Conservation (phyloP, 2,329 filamentous ascomycete genomes). For the Seiridium unicorne region DNA sequence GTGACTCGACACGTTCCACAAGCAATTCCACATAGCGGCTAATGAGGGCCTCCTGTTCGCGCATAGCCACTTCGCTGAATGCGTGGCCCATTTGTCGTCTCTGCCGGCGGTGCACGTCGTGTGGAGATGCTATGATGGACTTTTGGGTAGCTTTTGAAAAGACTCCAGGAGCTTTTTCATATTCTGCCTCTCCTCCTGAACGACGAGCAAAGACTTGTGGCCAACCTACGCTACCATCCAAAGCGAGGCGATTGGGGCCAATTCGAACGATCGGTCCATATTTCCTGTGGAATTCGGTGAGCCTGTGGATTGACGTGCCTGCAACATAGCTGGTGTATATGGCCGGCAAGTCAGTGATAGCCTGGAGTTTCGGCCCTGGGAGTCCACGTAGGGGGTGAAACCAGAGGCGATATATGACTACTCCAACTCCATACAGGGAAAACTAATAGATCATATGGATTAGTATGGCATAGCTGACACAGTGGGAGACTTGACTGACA, state of each 20-base stretch:
- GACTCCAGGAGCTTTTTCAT: conserved; percentile 13
- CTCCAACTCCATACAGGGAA: not conserved
- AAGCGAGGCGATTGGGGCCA: conserved; percentile 37
- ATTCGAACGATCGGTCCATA: conserved; percentile 41
- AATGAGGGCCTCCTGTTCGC: conserved; percentile 19
- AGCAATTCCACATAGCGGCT: conserved; percentile 17
- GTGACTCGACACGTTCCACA: conserved; percentile 30
- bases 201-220: conserved; percentile 32
- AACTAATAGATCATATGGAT: not conserved
- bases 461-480: no score
- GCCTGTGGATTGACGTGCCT: not conserved
- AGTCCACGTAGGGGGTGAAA: not conserved
- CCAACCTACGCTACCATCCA: conserved; percentile 25
- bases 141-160: conserved; percentile 15
- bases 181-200: conserved; percentile 18
- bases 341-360: not conserved
- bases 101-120: conserved; percentile 24
- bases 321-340: not conserved
- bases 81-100: conserved; percentile 26
- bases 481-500: no score
- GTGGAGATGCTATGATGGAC: conserved; percentile 25
- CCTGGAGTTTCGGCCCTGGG: not conserved
- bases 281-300: conserved; percentile 19
- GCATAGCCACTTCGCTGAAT: conserved; percentile 21
- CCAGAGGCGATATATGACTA: not conserved